Conservation (phyloP, 495 filamentous ascomycete species). For the Penicillium alfredii region DNA sequence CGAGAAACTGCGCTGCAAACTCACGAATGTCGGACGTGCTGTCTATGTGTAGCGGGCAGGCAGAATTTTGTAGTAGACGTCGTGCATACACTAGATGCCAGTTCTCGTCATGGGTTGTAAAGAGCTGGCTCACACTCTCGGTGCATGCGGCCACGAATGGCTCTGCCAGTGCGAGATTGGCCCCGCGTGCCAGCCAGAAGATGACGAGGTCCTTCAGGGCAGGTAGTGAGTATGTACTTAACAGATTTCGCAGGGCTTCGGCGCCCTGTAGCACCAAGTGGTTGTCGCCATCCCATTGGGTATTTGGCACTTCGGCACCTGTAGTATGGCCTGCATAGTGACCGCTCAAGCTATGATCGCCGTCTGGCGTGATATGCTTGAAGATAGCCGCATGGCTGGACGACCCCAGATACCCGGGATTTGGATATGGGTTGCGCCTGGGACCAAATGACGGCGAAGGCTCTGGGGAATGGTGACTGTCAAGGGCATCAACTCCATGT, state of each 20-base stretch:
- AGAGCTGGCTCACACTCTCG: constrained; percentile 23
- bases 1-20: constrained; percentile 30
- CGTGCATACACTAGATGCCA: constrained; percentile 29
- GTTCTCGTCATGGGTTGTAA: constrained; percentile 20
- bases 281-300: constrained; percentile 19
- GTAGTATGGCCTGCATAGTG: constrained; percentile 4
- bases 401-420: constrained; percentile 39
- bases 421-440: constrained; percentile 33
- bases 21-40: constrained; percentile 14
- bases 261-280: constrained; percentile 22
- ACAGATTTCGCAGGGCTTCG: constrained; percentile 22
- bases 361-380: constrained; percentile 30
- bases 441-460: constrained; percentile 21
- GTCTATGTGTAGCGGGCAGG: constrained; percentile 23
- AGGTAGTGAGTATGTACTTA: constrained; percentile 18
- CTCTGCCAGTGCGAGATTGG: constrained; percentile 31
- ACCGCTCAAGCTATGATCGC: constrained; percentile 6
- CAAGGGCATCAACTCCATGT: neutral
- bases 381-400: constrained; percentile 41
- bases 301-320: constrained; percentile 8
- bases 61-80: constrained; percentile 30
- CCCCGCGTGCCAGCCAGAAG: constrained; percentile 31
- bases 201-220: constrained; percentile 27
- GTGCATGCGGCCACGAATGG: constrained; percentile 26
- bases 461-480: constrained; percentile 15